Conservation (phyloP, 1,284 basidiomycete genomes). For the Leucoagaricus sp. region DNA sequence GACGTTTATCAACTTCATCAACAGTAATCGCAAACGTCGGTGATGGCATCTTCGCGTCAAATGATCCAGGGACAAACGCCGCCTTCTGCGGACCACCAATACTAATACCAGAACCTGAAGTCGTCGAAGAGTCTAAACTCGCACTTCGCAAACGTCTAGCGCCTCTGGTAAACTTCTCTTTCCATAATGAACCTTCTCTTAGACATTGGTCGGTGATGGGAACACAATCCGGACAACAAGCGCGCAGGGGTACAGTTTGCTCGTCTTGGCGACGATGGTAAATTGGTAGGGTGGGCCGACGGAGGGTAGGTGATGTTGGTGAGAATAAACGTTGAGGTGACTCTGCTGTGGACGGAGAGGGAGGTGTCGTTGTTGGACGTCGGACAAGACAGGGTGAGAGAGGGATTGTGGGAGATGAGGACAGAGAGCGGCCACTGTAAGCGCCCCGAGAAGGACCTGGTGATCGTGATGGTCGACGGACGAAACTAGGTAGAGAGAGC, state of each 20-base stretch:
- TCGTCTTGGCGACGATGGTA: conserved; percentile 24
- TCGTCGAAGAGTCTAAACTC: conserved; percentile 37
- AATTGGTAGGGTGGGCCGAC: conserved; percentile 28
- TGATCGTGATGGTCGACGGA: conserved; percentile 35
- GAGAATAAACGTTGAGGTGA: conserved; percentile 1
- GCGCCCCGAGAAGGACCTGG: conserved; percentile 24
- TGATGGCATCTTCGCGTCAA: conserved; percentile 18
- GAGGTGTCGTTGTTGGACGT: conserved; percentile 30
- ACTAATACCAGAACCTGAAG: conserved; percentile 1
- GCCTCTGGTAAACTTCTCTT: conserved; percentile 46
- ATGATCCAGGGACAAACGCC: conserved; percentile 12
- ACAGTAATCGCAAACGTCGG: conserved; percentile 45
- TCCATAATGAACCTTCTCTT: conserved; percentile 44
- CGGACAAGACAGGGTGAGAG: conserved; percentile 50
- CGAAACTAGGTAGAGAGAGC: conserved; percentile 31
- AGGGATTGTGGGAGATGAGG: conserved; percentile 31
- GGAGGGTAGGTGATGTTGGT: conserved; percentile 17
- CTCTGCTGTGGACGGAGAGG: conserved; percentile 9
- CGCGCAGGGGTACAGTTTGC: conserved; percentile 55
- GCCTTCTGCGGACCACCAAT: conserved; percentile 13
- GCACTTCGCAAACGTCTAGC: conserved; percentile 57
- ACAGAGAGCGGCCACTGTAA: conserved; percentile 19
- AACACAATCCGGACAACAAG: conserved; percentile 58
- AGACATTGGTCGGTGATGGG: conserved; percentile 48
- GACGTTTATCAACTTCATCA: conserved; percentile 62